Evolutionary conservation across 805 yeast species (phyloP).

Genomic region (Blastobotrys parvus): DNA sequence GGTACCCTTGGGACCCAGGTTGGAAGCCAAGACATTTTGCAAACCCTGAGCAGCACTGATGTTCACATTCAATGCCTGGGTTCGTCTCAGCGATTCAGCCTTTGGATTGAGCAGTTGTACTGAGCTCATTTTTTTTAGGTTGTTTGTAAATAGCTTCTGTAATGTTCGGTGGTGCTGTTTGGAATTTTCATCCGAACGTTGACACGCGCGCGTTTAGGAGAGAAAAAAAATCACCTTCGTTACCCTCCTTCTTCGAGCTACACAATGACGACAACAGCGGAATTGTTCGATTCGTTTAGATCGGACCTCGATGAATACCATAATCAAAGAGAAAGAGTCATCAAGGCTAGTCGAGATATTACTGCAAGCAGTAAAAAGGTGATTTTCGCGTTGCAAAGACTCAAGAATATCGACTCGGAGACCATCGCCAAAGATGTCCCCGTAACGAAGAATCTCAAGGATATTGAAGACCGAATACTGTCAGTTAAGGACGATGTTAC

Average conservation of each 20-base stretch:
- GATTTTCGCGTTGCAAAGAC: conserved; percentile 23
- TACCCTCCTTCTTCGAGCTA: too few relatives aligned
- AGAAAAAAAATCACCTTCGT: too few relatives aligned
- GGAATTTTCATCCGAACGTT: too few relatives aligned
- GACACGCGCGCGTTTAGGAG: too few relatives aligned
- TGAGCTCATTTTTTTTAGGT: neutral
- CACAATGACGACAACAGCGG: neutral
- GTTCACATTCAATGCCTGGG: conserved; percentile 92
- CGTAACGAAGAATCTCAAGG: neutral
- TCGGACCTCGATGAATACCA: conserved; percentile 22
- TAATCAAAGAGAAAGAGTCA: conserved; percentile 30
- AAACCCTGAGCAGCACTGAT: conserved; percentile 95
- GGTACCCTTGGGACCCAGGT: conserved; percentile 96
- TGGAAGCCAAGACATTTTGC: conserved; percentile 84
- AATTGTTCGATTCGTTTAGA: conserved; percentile 1
- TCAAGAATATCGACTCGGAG: conserved; percentile 1
- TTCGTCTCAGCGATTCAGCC: conserved; percentile 93
- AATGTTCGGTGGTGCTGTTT: neutral
- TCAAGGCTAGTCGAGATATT: conserved; percentile 32
- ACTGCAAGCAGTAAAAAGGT: conserved; percentile 34
- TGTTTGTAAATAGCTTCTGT: neutral
- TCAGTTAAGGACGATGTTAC: conserved; percentile 6
- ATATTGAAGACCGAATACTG: conserved; percentile 4
- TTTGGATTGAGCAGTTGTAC: conserved; percentile 90
- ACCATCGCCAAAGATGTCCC: neutral